Conservation (phyloP, 495 filamentous ascomycete species). For the Penicillium steckii region DNA sequence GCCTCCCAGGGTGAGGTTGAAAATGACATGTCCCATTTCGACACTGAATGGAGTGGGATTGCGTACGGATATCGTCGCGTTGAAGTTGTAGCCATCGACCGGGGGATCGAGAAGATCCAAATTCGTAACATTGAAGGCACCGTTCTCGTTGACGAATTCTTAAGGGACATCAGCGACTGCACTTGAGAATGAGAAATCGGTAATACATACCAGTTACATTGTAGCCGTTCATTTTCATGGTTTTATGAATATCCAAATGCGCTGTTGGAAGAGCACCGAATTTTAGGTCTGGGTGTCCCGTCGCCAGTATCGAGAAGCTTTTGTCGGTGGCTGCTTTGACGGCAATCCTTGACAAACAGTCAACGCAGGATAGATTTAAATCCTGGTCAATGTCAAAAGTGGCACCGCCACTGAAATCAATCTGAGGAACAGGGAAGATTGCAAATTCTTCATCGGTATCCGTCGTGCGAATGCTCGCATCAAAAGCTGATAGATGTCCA, state of each 20-base stretch:
- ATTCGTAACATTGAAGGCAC: constrained; percentile 27
- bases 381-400: constrained; percentile 27
- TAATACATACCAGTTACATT: constrained; percentile 22
- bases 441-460: constrained; percentile 19
- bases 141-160: constrained; percentile 25
- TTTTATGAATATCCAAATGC: constrained; percentile 31
- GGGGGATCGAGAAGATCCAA: constrained; percentile 18
- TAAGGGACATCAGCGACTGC: neutral
- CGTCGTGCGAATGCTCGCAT: constrained; percentile 20
- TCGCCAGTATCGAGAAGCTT: constrained; percentile 21
- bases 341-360: constrained; percentile 26
- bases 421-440: constrained; percentile 20
- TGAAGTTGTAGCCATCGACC: constrained; percentile 30
- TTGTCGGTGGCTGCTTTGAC: constrained; percentile 20
- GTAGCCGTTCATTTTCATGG: constrained; percentile 23
- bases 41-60: constrained; percentile 26
- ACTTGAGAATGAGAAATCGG: neutral
- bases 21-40: constrained; percentile 27
- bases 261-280: constrained; percentile 24
- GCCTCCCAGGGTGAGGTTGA: constrained; percentile 28
- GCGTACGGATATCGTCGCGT: constrained; percentile 26
- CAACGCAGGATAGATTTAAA: constrained; percentile 27
- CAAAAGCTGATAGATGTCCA: constrained; percentile 26
- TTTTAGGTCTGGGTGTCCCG: constrained; percentile 23
- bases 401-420: constrained; percentile 18